Evolutionary conservation across 1,139 yeast species (phyloP), one percentile per base, ranked within the genome.

Genomic region (Yamadazyma atlantica): DNA sequence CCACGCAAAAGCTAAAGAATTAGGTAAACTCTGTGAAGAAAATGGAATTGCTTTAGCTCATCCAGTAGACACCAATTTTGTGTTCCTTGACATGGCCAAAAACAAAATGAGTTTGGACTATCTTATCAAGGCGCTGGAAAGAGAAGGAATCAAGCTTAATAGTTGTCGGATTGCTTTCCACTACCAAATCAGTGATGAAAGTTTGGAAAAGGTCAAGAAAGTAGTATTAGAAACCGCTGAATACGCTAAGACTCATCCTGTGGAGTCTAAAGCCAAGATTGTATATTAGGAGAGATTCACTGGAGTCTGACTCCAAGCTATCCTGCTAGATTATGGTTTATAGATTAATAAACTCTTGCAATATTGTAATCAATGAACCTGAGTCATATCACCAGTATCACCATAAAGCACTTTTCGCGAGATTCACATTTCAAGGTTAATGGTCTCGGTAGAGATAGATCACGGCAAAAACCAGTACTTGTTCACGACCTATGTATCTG

Each of bases 41-140:
- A 42, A 53, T 25, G 59, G 59, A 3, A 75, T 85, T 43, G 62
- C 71, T 32, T 65, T 86, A 46, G 83, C 78, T 53, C 73, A 80
- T 19, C 97, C 97, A 1, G 89, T 82, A 4, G 83, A 90, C 49
- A 87, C 97, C 9, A 89, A 84, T 59, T 87, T 90, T 62, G 90
- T 89, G 23, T 89, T 88, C 57, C 57, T 89, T 40, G 95, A 90
- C 57, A 60, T 79, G 36, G 71, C 67, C 48, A 68, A 69, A 30
- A 78, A 79, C 49, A 75, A 71, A 36, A 76, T 88, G 61, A 77
- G 83, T 55, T 79, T 82, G 13, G 73, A 65, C 21, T 66, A 71
- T 34, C 66, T 87, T 44, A 70, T 67, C 24, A 69, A 71, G 45
- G 72, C 78, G 48, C 88, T 83, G 48, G 49, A 46, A 15, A 78